Conservation (phyloP, 441 rosid genomes). For the Gossypium laxum region DNA sequence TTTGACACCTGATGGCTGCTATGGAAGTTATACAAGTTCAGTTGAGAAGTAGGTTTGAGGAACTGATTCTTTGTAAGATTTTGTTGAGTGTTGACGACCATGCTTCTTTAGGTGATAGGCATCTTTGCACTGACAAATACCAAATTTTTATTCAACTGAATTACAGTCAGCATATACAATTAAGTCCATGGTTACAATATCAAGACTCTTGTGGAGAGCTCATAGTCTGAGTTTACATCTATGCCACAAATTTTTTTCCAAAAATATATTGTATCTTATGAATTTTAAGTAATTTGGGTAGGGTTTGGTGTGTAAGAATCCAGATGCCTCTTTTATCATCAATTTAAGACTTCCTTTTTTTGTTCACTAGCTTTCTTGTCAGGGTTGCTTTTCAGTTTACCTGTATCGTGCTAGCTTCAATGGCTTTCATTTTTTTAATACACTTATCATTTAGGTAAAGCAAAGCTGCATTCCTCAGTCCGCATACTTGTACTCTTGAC, state of each 20-base stretch:
- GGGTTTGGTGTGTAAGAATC: background rate
- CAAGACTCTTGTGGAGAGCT: background rate
- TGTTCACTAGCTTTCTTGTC: background rate
- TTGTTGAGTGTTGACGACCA: background rate
- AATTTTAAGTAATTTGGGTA: background rate
- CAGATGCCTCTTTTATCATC: background rate
- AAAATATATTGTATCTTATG: background rate
- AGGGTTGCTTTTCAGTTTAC: background rate
- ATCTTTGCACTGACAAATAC: background rate
- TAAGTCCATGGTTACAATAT: too few species aligned
- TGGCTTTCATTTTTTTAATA: background rate
- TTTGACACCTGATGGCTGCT: background rate
- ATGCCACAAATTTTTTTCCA: background rate
- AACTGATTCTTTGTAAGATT: background rate
- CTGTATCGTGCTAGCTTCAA: background rate
- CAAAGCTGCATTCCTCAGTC: background rate
- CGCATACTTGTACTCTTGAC: background rate
- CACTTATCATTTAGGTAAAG: slow-evolving; percentile 4
- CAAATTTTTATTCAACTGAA: background rate
- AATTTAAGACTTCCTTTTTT: background rate
- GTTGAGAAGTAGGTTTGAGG: background rate
- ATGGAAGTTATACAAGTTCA: background rate
- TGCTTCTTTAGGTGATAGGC: background rate
- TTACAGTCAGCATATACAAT: too few species aligned
- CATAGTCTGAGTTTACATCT: background rate